Evolutionary conservation across 148 eudicot species (phyloP).

Genomic region (Chenopodium berlandieri): DNA sequence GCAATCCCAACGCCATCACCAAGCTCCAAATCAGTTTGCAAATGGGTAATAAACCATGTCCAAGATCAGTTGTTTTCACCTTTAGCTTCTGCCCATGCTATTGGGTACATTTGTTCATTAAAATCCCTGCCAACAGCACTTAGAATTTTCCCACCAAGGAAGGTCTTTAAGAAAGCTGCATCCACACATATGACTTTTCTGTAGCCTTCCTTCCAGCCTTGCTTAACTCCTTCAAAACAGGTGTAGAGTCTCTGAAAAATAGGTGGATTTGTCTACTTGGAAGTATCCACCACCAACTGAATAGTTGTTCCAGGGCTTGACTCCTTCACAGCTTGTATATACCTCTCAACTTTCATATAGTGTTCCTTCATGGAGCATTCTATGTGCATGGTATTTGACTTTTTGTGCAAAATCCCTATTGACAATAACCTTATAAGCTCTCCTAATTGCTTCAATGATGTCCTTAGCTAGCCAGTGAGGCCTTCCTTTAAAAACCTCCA

Average conservation of each 20-base stretch:
- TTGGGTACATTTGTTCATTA: slow-evolving; percentile 18
- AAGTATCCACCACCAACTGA: background rate
- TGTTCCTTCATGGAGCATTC: background rate
- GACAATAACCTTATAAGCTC: background rate
- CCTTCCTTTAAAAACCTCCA: background rate
- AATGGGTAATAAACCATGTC: background rate
- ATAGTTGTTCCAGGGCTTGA: background rate
- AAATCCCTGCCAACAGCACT: background rate
- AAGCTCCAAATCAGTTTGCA: no score
- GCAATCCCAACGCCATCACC: background rate
- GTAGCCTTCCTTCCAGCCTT: background rate
- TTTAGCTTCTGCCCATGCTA: background rate
- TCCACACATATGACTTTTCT: background rate
- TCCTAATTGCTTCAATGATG: background rate
- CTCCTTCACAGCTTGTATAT: background rate
- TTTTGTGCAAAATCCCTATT: background rate
- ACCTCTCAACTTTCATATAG: background rate
- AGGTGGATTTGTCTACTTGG: background rate
- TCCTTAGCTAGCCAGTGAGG: background rate
- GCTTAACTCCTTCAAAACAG: background rate
- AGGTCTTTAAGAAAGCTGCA: background rate
- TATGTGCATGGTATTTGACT: background rate
- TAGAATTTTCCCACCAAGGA: background rate
- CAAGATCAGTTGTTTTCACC: background rate
- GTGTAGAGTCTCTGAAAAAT: background rate